phyloP scores from a whole-genome alignment of 2,329 filamentous ascomycete species.

The Trichoderma lentiforme region DNA sequence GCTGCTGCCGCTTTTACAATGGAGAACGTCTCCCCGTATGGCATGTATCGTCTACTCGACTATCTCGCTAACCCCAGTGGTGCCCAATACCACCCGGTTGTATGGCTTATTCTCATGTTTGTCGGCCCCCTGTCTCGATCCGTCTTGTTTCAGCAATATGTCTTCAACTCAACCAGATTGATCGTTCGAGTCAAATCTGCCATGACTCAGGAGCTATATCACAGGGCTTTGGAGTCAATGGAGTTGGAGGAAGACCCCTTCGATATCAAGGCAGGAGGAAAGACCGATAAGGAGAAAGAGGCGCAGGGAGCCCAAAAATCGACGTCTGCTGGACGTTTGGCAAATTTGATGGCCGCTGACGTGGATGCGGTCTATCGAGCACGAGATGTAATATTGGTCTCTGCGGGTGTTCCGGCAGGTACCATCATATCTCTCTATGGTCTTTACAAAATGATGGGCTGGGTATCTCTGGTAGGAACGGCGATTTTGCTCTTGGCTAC shows the following conservation, averaged over 20 bases:
- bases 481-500: slow-evolving; percentile 45
- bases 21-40: slow-evolving; percentile 52
- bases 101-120: slow-evolving; percentile 55
- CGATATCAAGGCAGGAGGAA: slow-evolving; percentile 22
- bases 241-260: slow-evolving; percentile 55
- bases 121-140: slow-evolving; percentile 47
- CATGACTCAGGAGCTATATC: slow-evolving; percentile 57
- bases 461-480: slow-evolving; percentile 53
- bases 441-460: slow-evolving; percentile 54
- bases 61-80: slow-evolving; percentile 47
- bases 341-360: slow-evolving; percentile 58
- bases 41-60: slow-evolving; percentile 51
- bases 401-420: slow-evolving; percentile 45
- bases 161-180: slow-evolving; percentile 55
- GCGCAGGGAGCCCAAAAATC: slow-evolving; percentile 32
- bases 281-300: slow-evolving; percentile 23
- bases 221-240: slow-evolving; percentile 53
- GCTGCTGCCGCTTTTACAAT: slow-evolving; percentile 36
- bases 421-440: slow-evolving; percentile 48
- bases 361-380: slow-evolving; percentile 52
- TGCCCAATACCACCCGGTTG: slow-evolving; percentile 46
- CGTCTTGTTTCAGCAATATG: slow-evolving; percentile 53
- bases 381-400: slow-evolving; percentile 48
- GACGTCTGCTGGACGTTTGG: slow-evolving; percentile 49
- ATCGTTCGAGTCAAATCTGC: slow-evolving; percentile 55